Percentiles rank a stretch among this genome's conserved stretches.
Conservation (phyloP, 1,284 basidiomycete genomes). For the Tilletia horrida region DNA sequence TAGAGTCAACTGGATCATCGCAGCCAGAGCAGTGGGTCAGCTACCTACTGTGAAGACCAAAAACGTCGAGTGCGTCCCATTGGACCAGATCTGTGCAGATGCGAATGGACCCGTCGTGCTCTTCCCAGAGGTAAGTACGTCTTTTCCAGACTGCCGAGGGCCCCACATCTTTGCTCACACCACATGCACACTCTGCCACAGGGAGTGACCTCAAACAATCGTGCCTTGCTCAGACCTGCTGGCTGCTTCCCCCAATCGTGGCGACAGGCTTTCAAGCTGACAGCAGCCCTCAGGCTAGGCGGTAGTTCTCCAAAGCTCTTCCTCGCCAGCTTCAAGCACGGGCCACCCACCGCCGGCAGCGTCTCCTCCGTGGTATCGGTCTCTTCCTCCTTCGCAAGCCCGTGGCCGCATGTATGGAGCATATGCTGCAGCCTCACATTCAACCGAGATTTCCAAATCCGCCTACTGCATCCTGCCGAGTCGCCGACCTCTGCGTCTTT, state of each 20-base stretch:
- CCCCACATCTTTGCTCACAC: no score
- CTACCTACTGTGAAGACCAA: slow-evolving; percentile 16
- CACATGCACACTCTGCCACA: background rate
- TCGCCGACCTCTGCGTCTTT: slow-evolving; percentile 11
- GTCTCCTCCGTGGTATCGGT: slow-evolving; percentile 23
- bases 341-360: slow-evolving; percentile 17
- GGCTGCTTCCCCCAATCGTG: slow-evolving; percentile 16
- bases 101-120: slow-evolving; percentile 26
- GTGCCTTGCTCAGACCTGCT: slow-evolving; percentile 25
- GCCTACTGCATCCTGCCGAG: slow-evolving; percentile 12
- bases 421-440: slow-evolving; percentile 8
- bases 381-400: background rate
- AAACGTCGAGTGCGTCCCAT: slow-evolving; percentile 24
- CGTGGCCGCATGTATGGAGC: background rate
- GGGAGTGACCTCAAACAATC: slow-evolving; percentile 29
- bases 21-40: slow-evolving; percentile 5
- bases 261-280: slow-evolving; percentile 3
- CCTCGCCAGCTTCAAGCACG: slow-evolving; percentile 24
- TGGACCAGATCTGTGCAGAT: slow-evolving; percentile 23
- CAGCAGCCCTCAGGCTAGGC: background rate
- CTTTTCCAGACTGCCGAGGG: background rate
- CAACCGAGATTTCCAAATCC: background rate
- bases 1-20: slow-evolving; percentile 15
- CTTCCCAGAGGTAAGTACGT: slow-evolving; percentile 41
- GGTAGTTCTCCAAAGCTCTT: background rate